Evolutionary conservation across 2,329 filamentous ascomycete species (phyloP).

Genomic region (Fusarium anthophilum): DNA sequence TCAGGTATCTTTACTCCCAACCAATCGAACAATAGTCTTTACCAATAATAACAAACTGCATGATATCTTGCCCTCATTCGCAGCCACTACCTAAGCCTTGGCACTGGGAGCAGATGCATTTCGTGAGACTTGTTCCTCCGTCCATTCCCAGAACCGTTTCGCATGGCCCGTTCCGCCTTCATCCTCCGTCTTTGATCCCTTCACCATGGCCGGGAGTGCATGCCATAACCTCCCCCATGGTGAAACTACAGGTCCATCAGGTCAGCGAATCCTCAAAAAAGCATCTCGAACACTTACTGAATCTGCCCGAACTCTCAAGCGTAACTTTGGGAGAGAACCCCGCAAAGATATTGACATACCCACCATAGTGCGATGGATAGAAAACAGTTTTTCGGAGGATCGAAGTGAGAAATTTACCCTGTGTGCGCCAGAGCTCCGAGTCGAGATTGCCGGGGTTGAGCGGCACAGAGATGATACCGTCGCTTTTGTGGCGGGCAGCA

Average conservation of each 20-base stretch:
- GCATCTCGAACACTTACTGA: slow-evolving; percentile 6
- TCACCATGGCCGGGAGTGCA: slow-evolving; percentile 43
- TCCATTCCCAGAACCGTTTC: slow-evolving; percentile 52
- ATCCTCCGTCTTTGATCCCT: slow-evolving; percentile 40
- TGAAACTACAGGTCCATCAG: slow-evolving; percentile 38
- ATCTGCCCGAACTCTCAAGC: slow-evolving; percentile 36
- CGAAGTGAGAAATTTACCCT: slow-evolving; percentile 22
- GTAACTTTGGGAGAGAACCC: slow-evolving; percentile 56
- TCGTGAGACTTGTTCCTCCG: slow-evolving; percentile 41
- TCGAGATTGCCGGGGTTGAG: slow-evolving; percentile 54
- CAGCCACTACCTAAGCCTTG: not conserved
- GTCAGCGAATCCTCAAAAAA: not conserved
- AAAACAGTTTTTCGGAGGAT: slow-evolving; percentile 34
- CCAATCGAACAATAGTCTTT: accelerated
- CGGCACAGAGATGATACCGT: slow-evolving; percentile 46
- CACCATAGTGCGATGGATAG: slow-evolving; percentile 50
- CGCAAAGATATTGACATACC: slow-evolving; percentile 59
- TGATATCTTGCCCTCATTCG: accelerated
- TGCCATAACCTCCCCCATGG: slow-evolving; percentile 50
- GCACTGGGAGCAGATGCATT: accelerated
- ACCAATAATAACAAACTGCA: not conserved
- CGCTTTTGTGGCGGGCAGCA: slow-evolving; percentile 38
- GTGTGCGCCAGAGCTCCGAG: slow-evolving; percentile 49
- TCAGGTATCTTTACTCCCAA: accelerated
- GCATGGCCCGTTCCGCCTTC: slow-evolving; percentile 50